Base-by-base conservation (phyloP, 352 stramenopile genomes). In the Phytophthora pseudosyringae region DNA sequence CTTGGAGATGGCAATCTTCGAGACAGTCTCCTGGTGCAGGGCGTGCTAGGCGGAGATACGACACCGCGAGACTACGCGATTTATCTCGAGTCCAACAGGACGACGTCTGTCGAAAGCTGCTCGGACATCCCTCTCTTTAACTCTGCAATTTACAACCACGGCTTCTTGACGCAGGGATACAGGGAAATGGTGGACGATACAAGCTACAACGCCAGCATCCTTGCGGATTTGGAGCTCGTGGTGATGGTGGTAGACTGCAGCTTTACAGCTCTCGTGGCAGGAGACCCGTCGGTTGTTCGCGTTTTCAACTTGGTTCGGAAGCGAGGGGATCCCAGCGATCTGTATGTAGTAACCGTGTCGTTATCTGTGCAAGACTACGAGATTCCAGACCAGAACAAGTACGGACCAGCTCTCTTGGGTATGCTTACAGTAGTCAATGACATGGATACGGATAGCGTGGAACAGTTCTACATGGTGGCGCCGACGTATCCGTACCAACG, bases 201-300 rank as follows among this genome's bases (percentile, higher is more conserved):
- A 9, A 61, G 57, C 26, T 81, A 87, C 57, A 78, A 75, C 58
- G 62, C 70, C 7, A 72, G 43, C 1, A 72, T 59, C 21, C 21
- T 82, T 3, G 26, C 18, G 0, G 59, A 75, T 2, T 32, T 64
- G 0, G 78, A 85, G 63, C 66, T 88, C 5, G 62, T 88, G 13
- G 43, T 66, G 4, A 60, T 77, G 0, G 51, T 88, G 0, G 71
- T 81, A 3, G 75, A 88, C 56, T 88, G 78, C 44, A 70, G 51
- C 4, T 78, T 50, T 3, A 53, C 39, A 2, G 13, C 49, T 10
- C 50, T 87, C 15, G 16, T 63, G 4, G 13, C 60, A 2, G 43
- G 38, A 3, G 48, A 65, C 55, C 26, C 31, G 2, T 52, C 65
- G 3, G 18, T 15, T 12, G 61, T 59, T 7, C 64, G 44, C 1